These are phyloP conservation scores for Lachancea quebecensis DNA, from an alignment of 805 yeast species.

Conservation along the genomic window DNA sequence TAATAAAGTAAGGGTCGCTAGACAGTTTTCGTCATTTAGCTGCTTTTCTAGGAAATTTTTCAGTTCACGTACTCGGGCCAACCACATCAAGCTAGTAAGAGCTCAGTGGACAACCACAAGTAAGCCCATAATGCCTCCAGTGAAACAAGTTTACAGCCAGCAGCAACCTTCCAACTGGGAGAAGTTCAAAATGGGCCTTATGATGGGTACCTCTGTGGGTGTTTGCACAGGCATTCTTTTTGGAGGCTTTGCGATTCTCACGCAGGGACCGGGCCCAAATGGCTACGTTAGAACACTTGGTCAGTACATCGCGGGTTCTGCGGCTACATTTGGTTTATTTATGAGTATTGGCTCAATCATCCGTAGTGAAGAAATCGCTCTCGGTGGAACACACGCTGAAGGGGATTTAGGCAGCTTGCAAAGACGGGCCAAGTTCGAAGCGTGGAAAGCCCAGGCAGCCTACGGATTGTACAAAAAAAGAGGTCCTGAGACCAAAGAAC, in stretches of 20 bases:
- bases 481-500: background rate
- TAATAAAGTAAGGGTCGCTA: background rate
- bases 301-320: conserved; percentile 92
- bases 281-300: conserved; percentile 96
- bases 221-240: conserved; percentile 91
- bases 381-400: background rate
- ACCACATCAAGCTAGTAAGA: background rate
- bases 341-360: conserved; percentile 95
- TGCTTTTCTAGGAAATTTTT: background rate
- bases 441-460: conserved; percentile 22
- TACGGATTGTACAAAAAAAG: conserved; percentile 10
- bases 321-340: conserved; percentile 92
- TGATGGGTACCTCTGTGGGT: conserved; percentile 85
- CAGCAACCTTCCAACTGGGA: conserved; percentile 82
- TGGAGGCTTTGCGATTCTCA: conserved; percentile 86
- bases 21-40: background rate
- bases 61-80: background rate
- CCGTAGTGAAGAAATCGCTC: conserved; percentile 49
- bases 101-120: background rate
- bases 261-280: conserved; percentile 96
- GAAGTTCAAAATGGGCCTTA: conserved; percentile 95
- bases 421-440: conserved; percentile 28
- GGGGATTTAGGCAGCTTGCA: conserved; percentile 11
- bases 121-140: conserved; percentile 41
- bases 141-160: conserved; percentile 53